Conservation (phyloP, 768 basidiomycete species). For the Podaxis pistillaris region DNA sequence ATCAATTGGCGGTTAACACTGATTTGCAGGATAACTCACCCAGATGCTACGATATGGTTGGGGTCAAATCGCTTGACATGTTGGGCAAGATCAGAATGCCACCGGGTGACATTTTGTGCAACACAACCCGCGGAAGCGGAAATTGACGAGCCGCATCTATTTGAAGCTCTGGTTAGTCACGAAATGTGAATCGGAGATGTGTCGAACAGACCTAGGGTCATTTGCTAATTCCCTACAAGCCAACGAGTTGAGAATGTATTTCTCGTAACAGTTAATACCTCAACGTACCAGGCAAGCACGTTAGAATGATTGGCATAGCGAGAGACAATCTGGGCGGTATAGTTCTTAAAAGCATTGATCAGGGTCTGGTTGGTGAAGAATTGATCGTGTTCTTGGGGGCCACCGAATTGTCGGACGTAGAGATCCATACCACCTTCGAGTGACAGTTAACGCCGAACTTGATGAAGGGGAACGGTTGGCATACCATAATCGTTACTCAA, state of each 20-base stretch:
- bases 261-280: background rate
- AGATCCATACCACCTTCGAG: slow-evolving; percentile 61
- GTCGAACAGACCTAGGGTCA: slow-evolving; percentile 50
- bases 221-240: slow-evolving; percentile 60
- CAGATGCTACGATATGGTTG: slow-evolving; percentile 64
- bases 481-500: slow-evolving; percentile 64
- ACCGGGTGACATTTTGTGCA: slow-evolving; percentile 51
- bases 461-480: slow-evolving; percentile 15
- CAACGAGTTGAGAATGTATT: background rate
- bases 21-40: slow-evolving; percentile 35
- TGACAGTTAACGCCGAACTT: slow-evolving; percentile 3
- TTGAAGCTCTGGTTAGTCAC: slow-evolving; percentile 8
- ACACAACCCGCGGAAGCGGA: slow-evolving; percentile 40
- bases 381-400: slow-evolving; percentile 47
- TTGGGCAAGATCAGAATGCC: slow-evolving; percentile 48
- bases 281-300: slow-evolving; percentile 49
- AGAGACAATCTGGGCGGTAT: slow-evolving; percentile 49
- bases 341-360: slow-evolving; percentile 54
- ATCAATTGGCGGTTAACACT: slow-evolving; percentile 2
- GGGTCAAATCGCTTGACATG: slow-evolving; percentile 49
- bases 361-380: slow-evolving; percentile 56
- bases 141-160: slow-evolving; percentile 58
- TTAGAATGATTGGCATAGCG: slow-evolving; percentile 54
- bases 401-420: slow-evolving; percentile 53
- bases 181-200: background rate